Conservation (phyloP, 768 basidiomycete genomes). For the Pulveroboletus sp. region DNA sequence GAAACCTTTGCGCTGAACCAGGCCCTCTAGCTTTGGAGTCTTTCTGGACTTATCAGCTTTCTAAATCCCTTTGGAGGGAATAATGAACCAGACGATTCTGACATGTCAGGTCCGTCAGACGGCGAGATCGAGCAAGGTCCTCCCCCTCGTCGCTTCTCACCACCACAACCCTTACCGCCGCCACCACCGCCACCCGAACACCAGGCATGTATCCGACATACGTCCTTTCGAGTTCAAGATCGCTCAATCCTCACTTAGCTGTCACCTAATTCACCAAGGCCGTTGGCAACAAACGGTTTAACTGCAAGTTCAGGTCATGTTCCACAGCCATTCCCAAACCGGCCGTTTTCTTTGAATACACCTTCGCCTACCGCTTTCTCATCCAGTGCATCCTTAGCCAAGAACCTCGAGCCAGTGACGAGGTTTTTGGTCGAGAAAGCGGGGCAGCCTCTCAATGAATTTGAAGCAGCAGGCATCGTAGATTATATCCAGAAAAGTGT, state of each 20-base stretch:
- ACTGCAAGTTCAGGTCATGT: slow-evolving; percentile 9
- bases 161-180: slow-evolving; percentile 17
- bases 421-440: slow-evolving; percentile 47
- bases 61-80: slow-evolving; percentile 45
- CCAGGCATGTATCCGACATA: slow-evolving; percentile 26
- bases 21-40: slow-evolving; percentile 43
- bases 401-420: slow-evolving; percentile 48
- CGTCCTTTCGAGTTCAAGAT: slow-evolving; percentile 16
- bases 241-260: slow-evolving; percentile 25
- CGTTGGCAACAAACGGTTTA: slow-evolving; percentile 15
- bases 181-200: slow-evolving; percentile 21
- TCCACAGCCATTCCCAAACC: slow-evolving; percentile 11
- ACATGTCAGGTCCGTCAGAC: slow-evolving; percentile 18
- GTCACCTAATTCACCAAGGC: slow-evolving; percentile 17
- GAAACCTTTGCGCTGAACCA: slow-evolving; percentile 9
- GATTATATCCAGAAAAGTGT: slow-evolving; percentile 52
- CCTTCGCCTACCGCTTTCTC: slow-evolving; percentile 11
- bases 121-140: slow-evolving; percentile 28
- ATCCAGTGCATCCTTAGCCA: slow-evolving; percentile 30
- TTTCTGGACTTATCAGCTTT: slow-evolving; percentile 47
- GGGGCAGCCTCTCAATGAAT: slow-evolving; percentile 46
- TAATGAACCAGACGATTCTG: slow-evolving; percentile 21
- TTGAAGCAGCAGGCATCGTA: slow-evolving; percentile 55
- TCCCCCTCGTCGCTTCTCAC: slow-evolving; percentile 24
- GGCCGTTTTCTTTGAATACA: slow-evolving; percentile 18